Base-by-base conservation (phyloP, 768 basidiomycete genomes). In the Termitomyces eurrhizus region DNA sequence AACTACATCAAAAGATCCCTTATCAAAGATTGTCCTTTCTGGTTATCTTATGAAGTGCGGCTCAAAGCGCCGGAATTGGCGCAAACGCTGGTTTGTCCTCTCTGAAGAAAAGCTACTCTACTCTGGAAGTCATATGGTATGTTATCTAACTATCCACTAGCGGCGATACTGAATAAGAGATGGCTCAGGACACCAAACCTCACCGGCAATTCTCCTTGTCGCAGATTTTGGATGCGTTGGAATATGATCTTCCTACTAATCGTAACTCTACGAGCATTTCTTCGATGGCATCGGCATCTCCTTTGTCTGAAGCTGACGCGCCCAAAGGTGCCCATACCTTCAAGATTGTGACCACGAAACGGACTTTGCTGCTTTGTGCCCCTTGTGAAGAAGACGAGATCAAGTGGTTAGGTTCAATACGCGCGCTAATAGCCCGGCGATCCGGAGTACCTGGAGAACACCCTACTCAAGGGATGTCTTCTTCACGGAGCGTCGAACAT, bases 41-140 rank as follows among this genome's bases (percentile, higher is more conserved):
- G 94, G 95, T 2, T 99, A 98, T 73, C 78, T 99, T 62, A 94
- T 95, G 91, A 98, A 98, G 70, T 95, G 93, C 72, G 95, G 93
- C 32, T 88, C 89, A 48, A 93, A 95, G 66, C 84, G 96, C 69
- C 89, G 91, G 67, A 92, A 86, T 65, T 99, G 97, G 97, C 83
- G 94, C 59, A 98, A 99, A 74, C 78, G 97, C 33, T 98, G 95
- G 96, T 98, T 99, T 68, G 87, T 92, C 41, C 78, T 99, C n/a
- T 93, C 88, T 42, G 87, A 87, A 42, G 92, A 94, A 67, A 90
- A 87, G 69, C 75, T 99, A 56, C 76, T 93, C 39, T 99, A 99
- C 76, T 88, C 87, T 11, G 86, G 87, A 52, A 95, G 90, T 71
- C 97, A 99, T 77, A 98, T 98, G 95, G 95, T 96, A 68, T 63